Conservation (phyloP, 208 protist genomes). For the Hexamita inflata region DNA sequence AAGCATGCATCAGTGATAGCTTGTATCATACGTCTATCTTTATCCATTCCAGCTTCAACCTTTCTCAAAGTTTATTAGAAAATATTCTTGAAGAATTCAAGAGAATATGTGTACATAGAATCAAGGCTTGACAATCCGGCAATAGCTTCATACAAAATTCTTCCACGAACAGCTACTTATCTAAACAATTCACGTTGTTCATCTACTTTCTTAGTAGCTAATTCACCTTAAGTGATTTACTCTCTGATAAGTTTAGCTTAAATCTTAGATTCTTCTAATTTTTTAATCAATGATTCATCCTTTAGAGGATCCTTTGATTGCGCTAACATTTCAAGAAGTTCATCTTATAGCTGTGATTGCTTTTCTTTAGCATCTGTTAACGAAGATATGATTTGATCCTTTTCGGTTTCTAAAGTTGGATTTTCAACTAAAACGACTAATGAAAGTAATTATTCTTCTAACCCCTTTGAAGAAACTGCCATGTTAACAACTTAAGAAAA, state of each 20-base stretch:
- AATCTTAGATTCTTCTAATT: slow-evolving; percentile 73
- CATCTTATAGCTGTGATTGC: slow-evolving; percentile 78
- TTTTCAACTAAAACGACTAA: slow-evolving; percentile 85
- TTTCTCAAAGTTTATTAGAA: slow-evolving; percentile 53
- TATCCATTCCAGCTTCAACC: slow-evolving; percentile 49
- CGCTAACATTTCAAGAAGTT: slow-evolving; percentile 59
- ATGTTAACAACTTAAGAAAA: slow-evolving; percentile 95
- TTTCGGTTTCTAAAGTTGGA: slow-evolving; percentile 74
- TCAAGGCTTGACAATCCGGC: slow-evolving; percentile 62
- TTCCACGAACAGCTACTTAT: slow-evolving; percentile 25
- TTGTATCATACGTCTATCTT: slow-evolving; percentile 61
- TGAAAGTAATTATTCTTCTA: slow-evolving; percentile 92
- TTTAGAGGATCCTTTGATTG: slow-evolving; percentile 53
- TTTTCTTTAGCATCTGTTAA: slow-evolving; percentile 78
- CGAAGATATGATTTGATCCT: slow-evolving; percentile 62
- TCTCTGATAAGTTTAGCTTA: slow-evolving; percentile 60
- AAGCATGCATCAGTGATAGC: slow-evolving; percentile 70
- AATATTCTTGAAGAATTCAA: slow-evolving; percentile 82
- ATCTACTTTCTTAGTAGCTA: slow-evolving; percentile 69
- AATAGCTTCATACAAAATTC: slow-evolving; percentile 49
- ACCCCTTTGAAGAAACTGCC: slow-evolving; percentile 80
- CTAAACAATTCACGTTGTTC: slow-evolving; percentile 33
- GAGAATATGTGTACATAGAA: slow-evolving; percentile 91
- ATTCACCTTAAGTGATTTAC: slow-evolving; percentile 36
- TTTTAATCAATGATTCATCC: slow-evolving; percentile 75